Base-by-base conservation (phyloP, 177 flowering plant genomes). In the Vitis hybrid region DNA sequence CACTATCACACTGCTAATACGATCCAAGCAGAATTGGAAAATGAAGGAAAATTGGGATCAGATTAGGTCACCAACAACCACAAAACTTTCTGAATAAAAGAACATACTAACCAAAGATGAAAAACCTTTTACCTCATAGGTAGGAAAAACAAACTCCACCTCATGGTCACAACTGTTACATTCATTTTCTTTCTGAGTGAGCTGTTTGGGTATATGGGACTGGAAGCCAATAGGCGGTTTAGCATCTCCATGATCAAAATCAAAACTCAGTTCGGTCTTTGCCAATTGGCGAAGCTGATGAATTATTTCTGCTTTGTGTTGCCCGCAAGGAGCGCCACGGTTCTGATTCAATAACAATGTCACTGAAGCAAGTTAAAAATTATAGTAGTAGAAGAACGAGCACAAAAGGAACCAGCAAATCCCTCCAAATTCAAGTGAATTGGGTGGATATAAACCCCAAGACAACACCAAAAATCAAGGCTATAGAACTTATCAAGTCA, bases 301-400 rank as follows among this genome's bases (percentile, higher is more conserved):
- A 58, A 89, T 73, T 57, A 89, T 78, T 30, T 90, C 97, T 59
- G 88, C 91, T 77, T 87, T 89, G 80, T 88, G 76, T 69, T 76
- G 83, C 48, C 98, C 98, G 78, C 94, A 90, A 65, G 81, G 71
- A 55, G 85, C 80, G 30, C 87, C 87, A 11, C 93, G 85, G 68
- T 90, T 84, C 97, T 91, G 84, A 76, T 71, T 61, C 76, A 75
- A 76, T 9, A 68, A 73, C 41, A 74, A 61, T 46, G 46, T 3
- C 50, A 24, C 48, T 41, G 48, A 74, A 62, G 21, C 21, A 68
- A 65, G 63, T 60, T 32, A 24, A 74, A 70, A 65, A 65, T 30
- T 13, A 61, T 21, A 73, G 15, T 54, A 32, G 30, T 10, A 6
- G 1, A 59, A 30, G 11, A 46, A 58, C 41, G 57, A 9, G 24